Conservation (phyloP, 331 rosid genomes). For the Cydonia oblonga region DNA sequence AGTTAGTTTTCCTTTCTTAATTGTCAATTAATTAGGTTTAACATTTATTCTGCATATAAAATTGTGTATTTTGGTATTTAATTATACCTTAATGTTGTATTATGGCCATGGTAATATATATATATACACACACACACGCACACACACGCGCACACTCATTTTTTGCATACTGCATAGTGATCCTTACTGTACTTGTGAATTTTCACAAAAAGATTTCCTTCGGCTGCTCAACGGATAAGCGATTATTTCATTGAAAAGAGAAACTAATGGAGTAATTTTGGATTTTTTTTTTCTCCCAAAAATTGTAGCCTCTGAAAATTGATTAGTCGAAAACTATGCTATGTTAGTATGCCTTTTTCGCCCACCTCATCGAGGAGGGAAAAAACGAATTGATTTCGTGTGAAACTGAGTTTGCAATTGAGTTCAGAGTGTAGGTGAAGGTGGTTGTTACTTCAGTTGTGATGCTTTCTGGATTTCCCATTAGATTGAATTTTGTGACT, state of each 20-base stretch:
- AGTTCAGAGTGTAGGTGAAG: background rate
- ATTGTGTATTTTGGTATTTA: background rate
- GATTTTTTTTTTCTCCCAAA: background rate
- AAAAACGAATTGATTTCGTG: background rate
- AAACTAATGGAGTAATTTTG: background rate
- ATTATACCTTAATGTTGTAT: background rate
- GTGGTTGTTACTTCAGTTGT: background rate
- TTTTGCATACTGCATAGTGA: too few relatives aligned
- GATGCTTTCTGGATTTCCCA: background rate
- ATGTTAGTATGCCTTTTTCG: background rate
- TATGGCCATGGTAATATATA: background rate
- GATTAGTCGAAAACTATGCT: background rate
- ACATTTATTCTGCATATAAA: background rate
- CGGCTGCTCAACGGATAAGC: background rate
- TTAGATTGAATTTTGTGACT: background rate
- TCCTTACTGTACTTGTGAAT: background rate
- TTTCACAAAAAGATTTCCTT: background rate
- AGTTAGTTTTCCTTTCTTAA: slow-evolving; percentile 9
- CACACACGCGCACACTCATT: too few relatives aligned
- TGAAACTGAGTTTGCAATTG: background rate
- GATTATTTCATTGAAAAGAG: background rate
- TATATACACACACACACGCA: rapidly evolving
- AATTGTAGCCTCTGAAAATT: background rate
- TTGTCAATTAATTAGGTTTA: background rate
- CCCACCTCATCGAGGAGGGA: background rate